phyloP scores from a whole-genome alignment of 2,329 filamentous ascomycete species.

The Tympanopsis confertula region DNA sequence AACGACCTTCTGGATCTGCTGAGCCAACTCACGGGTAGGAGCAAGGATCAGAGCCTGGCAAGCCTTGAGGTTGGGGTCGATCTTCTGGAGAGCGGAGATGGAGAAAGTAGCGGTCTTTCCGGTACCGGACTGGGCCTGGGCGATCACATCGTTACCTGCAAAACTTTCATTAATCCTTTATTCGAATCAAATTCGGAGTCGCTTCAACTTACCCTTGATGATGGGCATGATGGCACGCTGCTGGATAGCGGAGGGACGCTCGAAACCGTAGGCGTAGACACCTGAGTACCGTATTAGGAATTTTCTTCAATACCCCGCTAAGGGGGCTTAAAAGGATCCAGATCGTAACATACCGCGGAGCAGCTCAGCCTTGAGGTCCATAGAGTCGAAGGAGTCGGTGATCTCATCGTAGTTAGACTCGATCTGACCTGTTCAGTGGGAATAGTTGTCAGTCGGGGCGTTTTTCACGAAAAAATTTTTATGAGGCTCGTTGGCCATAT shows the following conservation, averaged over 20 bases:
- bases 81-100: constrained; percentile 68
- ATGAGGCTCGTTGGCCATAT: neutral
- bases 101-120: constrained; percentile 75
- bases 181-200: no score
- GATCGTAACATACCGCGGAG: constrained; percentile 47
- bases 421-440: constrained; percentile 51
- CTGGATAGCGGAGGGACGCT: constrained; percentile 70
- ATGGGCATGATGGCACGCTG: constrained; percentile 74
- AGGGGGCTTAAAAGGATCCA: neutral
- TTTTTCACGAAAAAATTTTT: neutral
- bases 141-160: constrained; percentile 65
- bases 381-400: constrained; percentile 67
- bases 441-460: constrained; percentile 1
- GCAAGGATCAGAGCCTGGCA: constrained; percentile 71
- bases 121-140: constrained; percentile 69
- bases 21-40: constrained; percentile 66
- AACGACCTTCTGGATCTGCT: constrained; percentile 72
- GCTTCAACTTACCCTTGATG: constrained; percentile 63
- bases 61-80: constrained; percentile 63
- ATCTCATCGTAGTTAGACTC: constrained; percentile 77
- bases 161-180: neutral
- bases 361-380: constrained; percentile 67
- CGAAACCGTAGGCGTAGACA: constrained; percentile 75
- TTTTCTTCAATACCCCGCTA: constrained; percentile 1
- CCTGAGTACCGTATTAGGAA: constrained; percentile 21